These are phyloP conservation scores for Tylopilus vinaceipallidus DNA, from an alignment of 768 basidiomycete genomes.

Conservation along the genomic window DNA sequence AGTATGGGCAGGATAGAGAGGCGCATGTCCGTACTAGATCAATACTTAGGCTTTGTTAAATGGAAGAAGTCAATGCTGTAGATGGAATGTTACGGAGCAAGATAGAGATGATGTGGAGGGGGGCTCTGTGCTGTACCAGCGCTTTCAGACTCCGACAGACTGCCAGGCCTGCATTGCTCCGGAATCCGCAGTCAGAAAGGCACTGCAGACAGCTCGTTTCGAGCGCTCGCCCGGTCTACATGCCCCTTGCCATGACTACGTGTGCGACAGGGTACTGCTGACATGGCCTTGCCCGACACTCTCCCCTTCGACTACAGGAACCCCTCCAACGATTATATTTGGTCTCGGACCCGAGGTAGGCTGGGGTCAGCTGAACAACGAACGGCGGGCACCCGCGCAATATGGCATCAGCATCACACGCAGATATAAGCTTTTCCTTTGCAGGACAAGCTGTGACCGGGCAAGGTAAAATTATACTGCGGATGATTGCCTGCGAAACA, in stretches of 20 bases:
- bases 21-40: conserved; percentile 32
- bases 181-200: conserved; percentile 10
- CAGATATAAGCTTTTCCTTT: neutral
- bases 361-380: neutral
- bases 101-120: neutral
- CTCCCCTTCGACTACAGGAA: neutral
- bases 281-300: neutral
- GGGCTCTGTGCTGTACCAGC: conserved; percentile 5
- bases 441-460: neutral
- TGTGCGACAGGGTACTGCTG: neutral
- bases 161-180: conserved; percentile 2
- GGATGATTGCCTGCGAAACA: conserved; percentile 25
- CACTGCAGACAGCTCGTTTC: neutral
- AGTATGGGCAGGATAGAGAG: conserved; percentile 37
- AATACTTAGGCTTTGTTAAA: neutral
- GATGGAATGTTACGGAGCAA: neutral
- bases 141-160: conserved; percentile 24
- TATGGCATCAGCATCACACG: neutral
- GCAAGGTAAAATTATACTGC: conserved; percentile 17
- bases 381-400: neutral
- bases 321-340: neutral
- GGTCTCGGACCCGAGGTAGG: conserved; percentile 1
- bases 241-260: conserved; percentile 6
- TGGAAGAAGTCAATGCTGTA: neutral
- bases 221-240: neutral